A percentile compares a stretch with the other conserved stretches of the same genome.
phyloP scores from a whole-genome alignment of 1,139 yeast genomes.

The Candida neerlandica region DNA sequence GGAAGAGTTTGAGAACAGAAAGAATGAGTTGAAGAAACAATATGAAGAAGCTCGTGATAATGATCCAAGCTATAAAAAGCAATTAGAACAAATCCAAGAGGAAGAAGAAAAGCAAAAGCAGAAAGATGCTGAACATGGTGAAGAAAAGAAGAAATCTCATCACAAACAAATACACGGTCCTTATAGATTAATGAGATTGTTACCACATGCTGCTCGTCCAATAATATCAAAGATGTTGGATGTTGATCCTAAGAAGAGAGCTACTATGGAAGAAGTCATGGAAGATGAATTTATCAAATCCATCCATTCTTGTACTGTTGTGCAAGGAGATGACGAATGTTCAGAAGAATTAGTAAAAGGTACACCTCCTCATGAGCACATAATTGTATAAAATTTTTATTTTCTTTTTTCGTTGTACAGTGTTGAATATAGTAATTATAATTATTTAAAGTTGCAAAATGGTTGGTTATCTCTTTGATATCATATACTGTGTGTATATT shows the following conservation, averaged over 20 bases:
- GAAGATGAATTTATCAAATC: slow-evolving; percentile 70
- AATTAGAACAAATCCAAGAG: slow-evolving; percentile 15
- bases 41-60: slow-evolving; percentile 25
- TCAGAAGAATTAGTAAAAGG: slow-evolving; percentile 39
- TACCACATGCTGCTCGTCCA: slow-evolving; percentile 86
- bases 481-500: too few species aligned
- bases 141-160: slow-evolving; percentile 30
- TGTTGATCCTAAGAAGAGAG: slow-evolving; percentile 68
- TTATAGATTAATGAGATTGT: slow-evolving; percentile 78
- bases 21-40: slow-evolving; percentile 37
- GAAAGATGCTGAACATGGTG: slow-evolving; percentile 14
- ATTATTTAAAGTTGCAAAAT: background rate
- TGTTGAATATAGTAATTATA: background rate
- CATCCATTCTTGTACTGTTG: slow-evolving; percentile 53
- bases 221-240: slow-evolving; percentile 74
- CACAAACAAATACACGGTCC: slow-evolving; percentile 72
- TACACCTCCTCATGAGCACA: slow-evolving; percentile 44
- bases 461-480: too few species aligned
- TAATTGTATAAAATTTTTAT: slow-evolving; percentile 27
- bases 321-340: slow-evolving; percentile 39
- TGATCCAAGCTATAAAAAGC: slow-evolving; percentile 15
- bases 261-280: slow-evolving; percentile 66
- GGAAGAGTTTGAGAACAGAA: slow-evolving; percentile 40
- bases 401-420: background rate
- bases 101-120: slow-evolving; percentile 17